Evolutionary conservation across 2,329 filamentous ascomycete genomes (phyloP).

Genomic region (Neophaeococcomyces mojaviensis): DNA sequence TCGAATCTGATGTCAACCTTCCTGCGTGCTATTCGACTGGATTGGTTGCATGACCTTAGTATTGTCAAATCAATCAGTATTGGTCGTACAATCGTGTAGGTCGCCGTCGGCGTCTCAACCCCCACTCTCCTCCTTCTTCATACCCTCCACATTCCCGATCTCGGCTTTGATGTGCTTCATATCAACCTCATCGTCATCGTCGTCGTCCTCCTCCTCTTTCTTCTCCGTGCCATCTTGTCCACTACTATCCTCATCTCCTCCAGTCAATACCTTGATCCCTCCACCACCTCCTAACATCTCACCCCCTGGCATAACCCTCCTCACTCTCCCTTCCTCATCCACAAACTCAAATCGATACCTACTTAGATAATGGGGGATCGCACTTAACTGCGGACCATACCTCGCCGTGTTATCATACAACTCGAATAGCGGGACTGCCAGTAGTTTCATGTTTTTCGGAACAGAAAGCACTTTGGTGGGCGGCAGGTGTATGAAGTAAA

Average conservation of each 20-base stretch:
- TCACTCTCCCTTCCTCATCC: conserved; percentile 82
- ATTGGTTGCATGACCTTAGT: no score
- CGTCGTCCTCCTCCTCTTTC: conserved; percentile 3
- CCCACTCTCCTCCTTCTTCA: conserved; percentile 2
- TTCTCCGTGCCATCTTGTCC: background rate
- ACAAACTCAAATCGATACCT: conserved; percentile 97
- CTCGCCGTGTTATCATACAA: conserved; percentile 94
- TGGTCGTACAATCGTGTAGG: no score
- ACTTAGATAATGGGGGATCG: conserved; percentile 89
- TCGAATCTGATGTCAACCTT: no score
- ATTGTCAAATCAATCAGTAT: no score
- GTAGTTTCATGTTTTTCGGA: conserved; percentile 98
- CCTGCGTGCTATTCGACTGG: no score
- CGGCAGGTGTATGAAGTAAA: conserved; percentile 93
- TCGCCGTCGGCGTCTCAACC: no score
- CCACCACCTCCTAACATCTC: conserved; percentile 41
- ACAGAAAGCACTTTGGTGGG: conserved; percentile 90
- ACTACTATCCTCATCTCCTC: conserved; percentile 1
- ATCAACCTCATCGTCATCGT: conserved; percentile 7
- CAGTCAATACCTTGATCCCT: conserved; percentile 7
- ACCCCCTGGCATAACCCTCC: conserved; percentile 72
- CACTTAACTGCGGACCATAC: conserved; percentile 91
- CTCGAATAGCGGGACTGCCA: conserved; percentile 93
- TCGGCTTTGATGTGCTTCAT: conserved; percentile 10
- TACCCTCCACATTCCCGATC: conserved; percentile 7